These are phyloP conservation scores for Fusarium sororula DNA, from an alignment of 2,329 filamentous ascomycete species.

Conservation along the genomic window DNA sequence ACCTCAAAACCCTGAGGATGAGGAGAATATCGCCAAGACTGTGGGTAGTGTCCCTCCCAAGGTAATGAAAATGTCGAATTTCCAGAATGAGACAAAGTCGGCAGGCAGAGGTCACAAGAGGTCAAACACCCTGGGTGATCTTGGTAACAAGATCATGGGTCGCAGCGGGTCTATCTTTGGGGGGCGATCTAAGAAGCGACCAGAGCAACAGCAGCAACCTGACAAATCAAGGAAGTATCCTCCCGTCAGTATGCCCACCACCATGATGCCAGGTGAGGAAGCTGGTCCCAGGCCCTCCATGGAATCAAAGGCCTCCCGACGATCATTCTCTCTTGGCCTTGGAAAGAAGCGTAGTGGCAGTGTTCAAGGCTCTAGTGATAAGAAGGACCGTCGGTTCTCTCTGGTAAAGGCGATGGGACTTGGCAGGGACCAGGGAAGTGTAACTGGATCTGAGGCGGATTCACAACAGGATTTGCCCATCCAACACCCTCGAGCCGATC, in stretches of 20 bases:
- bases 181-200: conserved; percentile 63
- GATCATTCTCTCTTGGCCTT: conserved; percentile 75
- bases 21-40: conserved; percentile 70
- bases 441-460: conserved; percentile 56
- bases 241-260: conserved; percentile 87
- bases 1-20: conserved; percentile 68
- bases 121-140: conserved; percentile 80
- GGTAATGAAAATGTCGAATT: conserved; percentile 66
- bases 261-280: conserved; percentile 68
- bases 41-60: conserved; percentile 68
- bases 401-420: conserved; percentile 73
- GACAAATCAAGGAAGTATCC: conserved; percentile 80
- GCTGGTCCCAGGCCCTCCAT: conserved; percentile 67
- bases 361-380: conserved; percentile 67
- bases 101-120: conserved; percentile 69
- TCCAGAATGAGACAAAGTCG: conserved; percentile 62
- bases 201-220: conserved; percentile 57
- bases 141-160: conserved; percentile 86
- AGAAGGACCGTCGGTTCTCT: conserved; percentile 72
- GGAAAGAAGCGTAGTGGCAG: conserved; percentile 77
- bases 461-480: conserved; percentile 64
- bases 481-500: conserved; percentile 53
- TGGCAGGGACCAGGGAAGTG: conserved; percentile 61
- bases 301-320: conserved; percentile 72
- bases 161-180: conserved; percentile 84